Evolutionary conservation across 2,329 filamentous ascomycete genomes (phyloP), one percentile per base, ranked within the genome.

Genomic region (Fusarium sp.): DNA sequence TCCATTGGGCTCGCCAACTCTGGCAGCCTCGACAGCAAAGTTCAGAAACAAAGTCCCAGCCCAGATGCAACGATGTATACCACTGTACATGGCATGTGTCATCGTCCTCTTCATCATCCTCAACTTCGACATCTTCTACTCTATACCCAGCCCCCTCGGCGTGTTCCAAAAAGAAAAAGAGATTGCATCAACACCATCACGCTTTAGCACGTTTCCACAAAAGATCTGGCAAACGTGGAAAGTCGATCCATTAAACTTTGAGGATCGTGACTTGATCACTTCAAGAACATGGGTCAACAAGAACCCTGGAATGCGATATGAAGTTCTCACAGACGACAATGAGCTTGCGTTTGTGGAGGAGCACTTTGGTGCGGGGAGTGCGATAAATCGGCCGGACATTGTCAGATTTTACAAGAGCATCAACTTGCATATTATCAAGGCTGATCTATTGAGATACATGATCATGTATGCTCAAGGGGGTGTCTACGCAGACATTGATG

Each of bases 161-260:
- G 62, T 75, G 26, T 58, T 77, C 28, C 70, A 71, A 60, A 69
- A 57, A 38, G 59, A 73, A 28, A 62, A 62, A 11, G 54, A 60
- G 14, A 47, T 76, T 36, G 55, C 28, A 18, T 49, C 24, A 22
- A 59, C 57, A 62, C 65, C 58, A 7, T 33, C 55, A 68, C 80
- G 63, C 35, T 80, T 77, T 56, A 79, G 73, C 75, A 79, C 74
- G 28, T 94, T 90, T 75, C 92, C 87, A 11, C 86, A 86, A 63
- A 94, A 94, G 81, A 92, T 94, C 74, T 94, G 92, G 92, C 92
- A 94, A 81, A 92, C 90, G 1, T 94, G 92, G 92, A 94, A 93
- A 80, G 88, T 91, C 35, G 88, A 91, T 70, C 90, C 92, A 5
- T 83, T 93, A 39, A 84, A 85, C 5, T 93, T 93, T 77, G 91